Evolutionary conservation across 805 yeast species (phyloP).

Genomic region (Candida sphagnicola): DNA sequence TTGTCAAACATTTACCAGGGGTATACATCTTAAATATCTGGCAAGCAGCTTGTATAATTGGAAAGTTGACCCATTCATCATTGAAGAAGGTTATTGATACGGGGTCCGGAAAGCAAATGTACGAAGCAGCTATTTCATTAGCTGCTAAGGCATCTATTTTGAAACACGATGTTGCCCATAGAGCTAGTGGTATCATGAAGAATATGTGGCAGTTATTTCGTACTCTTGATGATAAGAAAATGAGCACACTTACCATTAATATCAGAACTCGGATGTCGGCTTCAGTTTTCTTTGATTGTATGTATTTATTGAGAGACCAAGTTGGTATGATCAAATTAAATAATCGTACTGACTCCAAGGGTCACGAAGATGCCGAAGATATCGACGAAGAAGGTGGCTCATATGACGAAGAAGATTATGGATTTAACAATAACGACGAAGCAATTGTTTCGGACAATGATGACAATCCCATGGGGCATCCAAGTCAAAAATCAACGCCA

Average conservation of each 20-base stretch:
- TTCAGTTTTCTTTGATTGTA: slow-evolving; percentile 85
- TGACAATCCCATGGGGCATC: slow-evolving; percentile 8
- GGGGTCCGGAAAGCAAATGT: slow-evolving; percentile 66
- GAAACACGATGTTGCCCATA: slow-evolving; percentile 88
- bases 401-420: slow-evolving; percentile 21
- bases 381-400: slow-evolving; percentile 26
- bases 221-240: slow-evolving; percentile 54
- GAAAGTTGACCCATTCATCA: slow-evolving; percentile 73
- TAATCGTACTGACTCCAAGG: slow-evolving; percentile 24
- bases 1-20: slow-evolving; percentile 78
- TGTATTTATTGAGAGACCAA: slow-evolving; percentile 79
- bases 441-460: slow-evolving; percentile 21
- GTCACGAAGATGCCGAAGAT: slow-evolving; percentile 19
- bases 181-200: slow-evolving; percentile 91
- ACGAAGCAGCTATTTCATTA: slow-evolving; percentile 60
- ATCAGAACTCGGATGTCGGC: slow-evolving; percentile 88
- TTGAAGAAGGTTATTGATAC: slow-evolving; percentile 63
- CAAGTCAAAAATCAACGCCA: slow-evolving; percentile 33
- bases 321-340: slow-evolving; percentile 76
- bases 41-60: slow-evolving; percentile 88
- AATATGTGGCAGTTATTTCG: slow-evolving; percentile 89
- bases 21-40: slow-evolving; percentile 78
- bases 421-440: slow-evolving; percentile 13
- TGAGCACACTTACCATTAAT: slow-evolving; percentile 41
- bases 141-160: slow-evolving; percentile 79